Evolutionary conservation across 805 yeast species (phyloP).

Genomic region (Saccharomycopsis babjevae): DNA sequence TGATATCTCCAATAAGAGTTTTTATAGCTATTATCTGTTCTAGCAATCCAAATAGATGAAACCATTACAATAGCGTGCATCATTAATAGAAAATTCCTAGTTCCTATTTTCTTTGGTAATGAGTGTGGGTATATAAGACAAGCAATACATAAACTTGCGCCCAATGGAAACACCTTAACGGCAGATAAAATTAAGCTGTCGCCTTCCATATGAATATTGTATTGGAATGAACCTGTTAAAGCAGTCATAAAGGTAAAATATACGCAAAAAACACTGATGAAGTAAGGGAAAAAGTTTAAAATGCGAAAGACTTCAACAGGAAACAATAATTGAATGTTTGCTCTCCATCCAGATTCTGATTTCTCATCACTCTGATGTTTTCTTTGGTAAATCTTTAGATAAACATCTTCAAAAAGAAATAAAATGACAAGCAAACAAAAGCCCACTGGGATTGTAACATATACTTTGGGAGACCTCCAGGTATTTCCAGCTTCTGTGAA

Average conservation of each 20-base stretch:
- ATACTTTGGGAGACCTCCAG: conserved; percentile 33
- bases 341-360: conserved; percentile 19
- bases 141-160: not conserved
- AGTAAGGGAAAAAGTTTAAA: conserved; percentile 5
- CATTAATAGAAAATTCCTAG: not conserved
- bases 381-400: conserved; percentile 18
- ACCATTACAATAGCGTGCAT: conserved; percentile 13
- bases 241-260: conserved; percentile 4
- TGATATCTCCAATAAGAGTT: conserved; percentile 9
- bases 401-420: conserved; percentile 26
- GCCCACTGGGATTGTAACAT: conserved; percentile 34
- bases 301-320: conserved; percentile 5
- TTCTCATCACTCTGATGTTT: not conserved
- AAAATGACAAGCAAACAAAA: conserved; percentile 23
- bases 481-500: conserved; percentile 36
- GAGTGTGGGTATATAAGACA: conserved; percentile 20
- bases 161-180: conserved; percentile 5
- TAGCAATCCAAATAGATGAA: conserved; percentile 7
- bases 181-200: conserved; percentile 5
- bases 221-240: conserved; percentile 2
- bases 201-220: conserved; percentile 5
- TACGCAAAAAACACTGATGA: not conserved
- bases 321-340: conserved; percentile 3
- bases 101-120: not conserved
- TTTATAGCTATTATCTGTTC: conserved; percentile 2